These are phyloP conservation scores for Camellia sinensis DNA, from an alignment of 148 eudicot genomes.

Conservation along the genomic window DNA sequence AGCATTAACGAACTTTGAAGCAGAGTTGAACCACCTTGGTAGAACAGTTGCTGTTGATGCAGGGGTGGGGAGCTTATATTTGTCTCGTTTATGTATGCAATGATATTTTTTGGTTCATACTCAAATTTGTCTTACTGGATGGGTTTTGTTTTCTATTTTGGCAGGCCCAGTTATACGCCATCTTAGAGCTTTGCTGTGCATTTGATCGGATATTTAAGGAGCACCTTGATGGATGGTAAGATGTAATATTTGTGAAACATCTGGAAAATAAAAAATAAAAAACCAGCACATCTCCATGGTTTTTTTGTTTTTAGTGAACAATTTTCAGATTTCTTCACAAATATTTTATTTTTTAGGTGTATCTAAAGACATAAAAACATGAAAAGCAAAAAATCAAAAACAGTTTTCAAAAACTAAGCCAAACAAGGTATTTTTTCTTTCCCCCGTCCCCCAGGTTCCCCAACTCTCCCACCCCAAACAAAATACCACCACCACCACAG, in stretches of 20 bases:
- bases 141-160: constrained; percentile 5
- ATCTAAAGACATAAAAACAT: too few species aligned
- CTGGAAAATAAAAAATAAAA: too few species aligned
- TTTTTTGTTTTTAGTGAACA: too few species aligned
- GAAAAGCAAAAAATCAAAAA: too few species aligned
- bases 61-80: constrained; percentile 40
- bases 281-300: too few species aligned
- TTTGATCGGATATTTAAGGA: constrained; percentile 75
- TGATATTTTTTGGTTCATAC: not conserved
- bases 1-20: constrained; percentile 53
- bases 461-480: not conserved
- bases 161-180: constrained; percentile 74
- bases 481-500: not conserved
- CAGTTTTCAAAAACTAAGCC: too few species aligned
- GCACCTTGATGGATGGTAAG: constrained; percentile 91
- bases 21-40: constrained; percentile 52
- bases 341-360: too few species aligned
- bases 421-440: not conserved
- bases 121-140: not conserved
- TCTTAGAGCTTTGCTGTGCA: constrained; percentile 83
- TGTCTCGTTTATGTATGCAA: not conserved
- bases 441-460: too few species aligned
- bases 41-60: constrained; percentile 52
- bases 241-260: not conserved
- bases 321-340: too few species aligned